Evolutionary conservation across 768 basidiomycete genomes (phyloP).

Genomic region (Chlorophyllum brunneum): DNA sequence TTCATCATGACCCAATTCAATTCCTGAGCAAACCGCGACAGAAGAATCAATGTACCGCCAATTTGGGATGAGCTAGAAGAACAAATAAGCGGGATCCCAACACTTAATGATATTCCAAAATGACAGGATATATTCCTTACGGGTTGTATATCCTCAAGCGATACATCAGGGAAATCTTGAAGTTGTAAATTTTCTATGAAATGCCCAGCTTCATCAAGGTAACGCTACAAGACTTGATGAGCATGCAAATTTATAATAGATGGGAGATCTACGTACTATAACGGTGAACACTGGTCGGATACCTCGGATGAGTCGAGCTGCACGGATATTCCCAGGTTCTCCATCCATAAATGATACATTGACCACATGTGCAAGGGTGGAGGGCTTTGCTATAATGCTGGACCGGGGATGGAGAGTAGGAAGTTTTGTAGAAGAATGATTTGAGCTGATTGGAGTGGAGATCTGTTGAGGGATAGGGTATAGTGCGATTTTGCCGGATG

Average conservation of each 20-base stretch:
- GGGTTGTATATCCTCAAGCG: conserved; percentile 14
- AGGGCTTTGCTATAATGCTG: conserved; percentile 36
- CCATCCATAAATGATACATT: conserved; percentile 42
- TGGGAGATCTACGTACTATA: conserved; percentile 34
- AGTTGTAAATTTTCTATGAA: conserved; percentile 50
- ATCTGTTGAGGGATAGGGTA: conserved; percentile 50
- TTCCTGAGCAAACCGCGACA: conserved; percentile 63
- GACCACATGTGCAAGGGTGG: conserved; percentile 34
- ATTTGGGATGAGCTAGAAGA: conserved; percentile 40
- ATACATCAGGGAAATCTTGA: conserved; percentile 28
- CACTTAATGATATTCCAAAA: neutral
- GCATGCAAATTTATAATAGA: conserved; percentile 3
- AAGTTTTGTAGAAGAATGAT: conserved; percentile 41
- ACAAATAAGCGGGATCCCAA: neutral
- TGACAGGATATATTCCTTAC: conserved; percentile 6
- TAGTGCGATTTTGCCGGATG: conserved; percentile 56
- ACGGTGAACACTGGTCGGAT: conserved; percentile 56
- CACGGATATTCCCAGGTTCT: conserved; percentile 39
- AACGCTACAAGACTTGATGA: conserved; percentile 36
- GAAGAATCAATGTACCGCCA: conserved; percentile 69
- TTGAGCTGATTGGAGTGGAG: conserved; percentile 32
- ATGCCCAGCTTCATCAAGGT: conserved; percentile 48
- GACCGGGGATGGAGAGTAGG: conserved; percentile 51
- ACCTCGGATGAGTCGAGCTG: conserved; percentile 53
- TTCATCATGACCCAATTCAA: conserved; percentile 58